A percentile compares a stretch with the other conserved stretches of the same genome.
phyloP scores from a whole-genome alignment of 2,329 filamentous ascomycete genomes.

The Raffaelea arxii region DNA sequence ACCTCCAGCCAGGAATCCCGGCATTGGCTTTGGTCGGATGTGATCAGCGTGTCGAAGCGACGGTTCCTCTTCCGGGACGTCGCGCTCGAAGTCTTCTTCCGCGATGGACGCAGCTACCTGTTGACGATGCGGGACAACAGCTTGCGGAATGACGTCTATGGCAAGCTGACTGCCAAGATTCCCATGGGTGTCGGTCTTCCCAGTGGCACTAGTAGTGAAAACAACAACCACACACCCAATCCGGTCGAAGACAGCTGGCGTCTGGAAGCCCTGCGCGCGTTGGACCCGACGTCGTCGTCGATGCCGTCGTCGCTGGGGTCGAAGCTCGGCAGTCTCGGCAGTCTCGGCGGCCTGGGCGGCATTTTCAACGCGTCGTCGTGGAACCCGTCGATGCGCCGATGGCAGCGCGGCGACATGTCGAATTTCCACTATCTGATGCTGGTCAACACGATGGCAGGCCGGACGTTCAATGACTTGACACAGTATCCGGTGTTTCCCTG shows the following conservation, averaged over 20 bases:
- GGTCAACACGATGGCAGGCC: constrained; percentile 91
- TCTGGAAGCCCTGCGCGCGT: constrained; percentile 68
- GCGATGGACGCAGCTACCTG: constrained; percentile 89
- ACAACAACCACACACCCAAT: no score
- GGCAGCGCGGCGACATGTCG: constrained; percentile 90
- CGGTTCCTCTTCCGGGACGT: constrained; percentile 94
- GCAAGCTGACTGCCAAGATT: constrained; percentile 66
- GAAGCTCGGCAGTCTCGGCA: constrained; percentile 63
- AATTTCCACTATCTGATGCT: constrained; percentile 99
- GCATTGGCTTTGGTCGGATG: constrained; percentile 88
- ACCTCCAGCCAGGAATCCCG: constrained; percentile 68
- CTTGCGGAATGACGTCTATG: constrained; percentile 70
- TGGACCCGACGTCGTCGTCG: constrained; percentile 50
- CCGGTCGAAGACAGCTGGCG: constrained; percentile 90
- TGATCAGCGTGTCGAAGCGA: constrained; percentile 91
- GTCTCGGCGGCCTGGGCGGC: no score
- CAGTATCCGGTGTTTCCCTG: constrained; percentile 98
- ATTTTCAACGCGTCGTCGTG: constrained; percentile 79
- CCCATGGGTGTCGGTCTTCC: constrained; percentile 66
- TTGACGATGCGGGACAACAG: constrained; percentile 69
- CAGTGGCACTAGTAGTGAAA: no score
- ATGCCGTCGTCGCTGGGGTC: constrained; percentile 60
- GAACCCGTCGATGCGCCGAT: constrained; percentile 78
- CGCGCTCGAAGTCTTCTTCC: constrained; percentile 94
- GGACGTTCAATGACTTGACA: constrained; percentile 95